Base-by-base conservation (phyloP, 352 stramenopile genomes). In the Plasmopara halstedii region DNA sequence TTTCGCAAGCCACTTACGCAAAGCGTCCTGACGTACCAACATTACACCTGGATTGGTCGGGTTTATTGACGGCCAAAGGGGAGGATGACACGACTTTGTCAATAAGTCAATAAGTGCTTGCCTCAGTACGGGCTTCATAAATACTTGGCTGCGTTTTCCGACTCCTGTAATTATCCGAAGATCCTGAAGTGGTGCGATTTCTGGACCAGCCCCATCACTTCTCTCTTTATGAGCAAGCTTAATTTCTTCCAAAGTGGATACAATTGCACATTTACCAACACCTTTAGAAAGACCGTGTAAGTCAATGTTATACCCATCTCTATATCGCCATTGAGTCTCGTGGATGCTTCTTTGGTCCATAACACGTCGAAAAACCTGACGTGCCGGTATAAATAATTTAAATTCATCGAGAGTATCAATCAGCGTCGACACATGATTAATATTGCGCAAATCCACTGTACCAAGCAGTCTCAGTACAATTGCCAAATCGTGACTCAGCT, bases 131-230 rank as follows among this genome's bases (percentile, higher is more conserved):
- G 77, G 72, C 44, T 77, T 69, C 58, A 86, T 61, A 42, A 69
- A 85, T 41, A 58, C 49, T 13, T 76, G 67, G 29, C 77, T 86
- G 50, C 70, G 70, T 29, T 64, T 76, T 11, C 77, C 77, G 15
- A 85, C 57, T n/a, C 77, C 77, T 20, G 72, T 84, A 47, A 88
- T 84, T 38, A 88, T 80, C 13, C 73, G 76, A 38, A 88, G 47
- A 33, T 86, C 69, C 47, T 74, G 39, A 17, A 65, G 27, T 6
- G 55, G 48, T 20, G 49, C 49, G 7, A 58, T 58, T 9, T 45
- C 38, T 11, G 41, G 45, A 29, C 60, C 5, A 29, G 62, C 70
- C 1, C 53, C 49, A n/a, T 64, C 58, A 9, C 47, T 56, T 2
- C 56, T 38, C 13, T 72, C 60, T 21, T 62, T 49, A 21, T 72